Evolutionary conservation across 139 green algal genomes (phyloP).

Genomic region (Chlamydomonas incerta): DNA sequence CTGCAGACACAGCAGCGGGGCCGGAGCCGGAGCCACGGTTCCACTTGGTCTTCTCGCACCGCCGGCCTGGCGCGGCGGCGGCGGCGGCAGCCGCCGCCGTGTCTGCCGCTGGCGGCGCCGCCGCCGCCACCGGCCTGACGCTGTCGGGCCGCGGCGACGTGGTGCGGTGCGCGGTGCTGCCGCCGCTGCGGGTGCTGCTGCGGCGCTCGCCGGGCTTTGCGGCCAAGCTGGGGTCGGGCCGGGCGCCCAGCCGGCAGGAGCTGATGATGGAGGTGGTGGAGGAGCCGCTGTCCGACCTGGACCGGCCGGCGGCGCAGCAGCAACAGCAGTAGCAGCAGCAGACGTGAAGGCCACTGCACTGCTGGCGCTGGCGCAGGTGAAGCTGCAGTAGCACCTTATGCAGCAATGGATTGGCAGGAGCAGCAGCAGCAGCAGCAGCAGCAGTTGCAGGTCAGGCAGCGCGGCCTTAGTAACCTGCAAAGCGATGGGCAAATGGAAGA

Average conservation of each 20-base stretch:
- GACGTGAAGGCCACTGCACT: too few relatives aligned
- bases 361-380: too few relatives aligned
- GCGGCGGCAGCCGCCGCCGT: not conserved
- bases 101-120: not conserved
- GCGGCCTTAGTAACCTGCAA: too few relatives aligned
- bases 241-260: slow-evolving; percentile 16
- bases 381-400: too few relatives aligned
- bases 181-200: slow-evolving; percentile 19
- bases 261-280: slow-evolving; percentile 27
- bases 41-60: slow-evolving; percentile 26
- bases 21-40: not conserved
- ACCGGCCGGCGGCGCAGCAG: not conserved
- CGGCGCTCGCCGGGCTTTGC: not conserved
- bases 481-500: too few relatives aligned
- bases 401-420: too few relatives aligned
- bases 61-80: not conserved
- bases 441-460: too few relatives aligned
- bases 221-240: not conserved
- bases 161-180: slow-evolving; percentile 37
- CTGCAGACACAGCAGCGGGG: too few relatives aligned
- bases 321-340: too few relatives aligned
- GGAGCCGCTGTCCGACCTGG: slow-evolving; percentile 23
- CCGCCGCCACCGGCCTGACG: slow-evolving; percentile 1
- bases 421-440: too few relatives aligned
- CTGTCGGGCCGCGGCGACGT: not conserved